These are phyloP conservation scores for Trametes meyenii DNA, from an alignment of 768 basidiomycete genomes.

Conservation along the genomic window DNA sequence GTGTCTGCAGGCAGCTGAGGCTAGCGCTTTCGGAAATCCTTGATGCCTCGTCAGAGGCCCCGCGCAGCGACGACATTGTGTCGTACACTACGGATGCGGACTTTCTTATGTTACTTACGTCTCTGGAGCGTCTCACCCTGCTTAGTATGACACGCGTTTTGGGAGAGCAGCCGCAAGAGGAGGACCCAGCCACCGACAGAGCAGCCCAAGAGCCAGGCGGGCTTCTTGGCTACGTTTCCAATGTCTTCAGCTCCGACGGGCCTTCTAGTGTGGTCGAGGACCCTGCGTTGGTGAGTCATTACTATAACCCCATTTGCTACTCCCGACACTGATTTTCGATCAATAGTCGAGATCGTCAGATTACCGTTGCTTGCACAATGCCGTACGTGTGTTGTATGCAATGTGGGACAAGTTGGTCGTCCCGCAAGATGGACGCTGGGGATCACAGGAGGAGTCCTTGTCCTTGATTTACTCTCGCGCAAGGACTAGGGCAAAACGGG, in stretches of 20 bases:
- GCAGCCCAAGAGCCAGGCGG: slow-evolving; percentile 58
- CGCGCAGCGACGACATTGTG: slow-evolving; percentile 44
- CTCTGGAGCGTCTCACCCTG: slow-evolving; percentile 79
- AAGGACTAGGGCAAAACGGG: slow-evolving; percentile 70
- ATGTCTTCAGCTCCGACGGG: slow-evolving; percentile 83
- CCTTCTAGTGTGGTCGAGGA: slow-evolving; percentile 51
- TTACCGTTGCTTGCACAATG: slow-evolving; percentile 77
- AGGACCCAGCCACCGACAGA: slow-evolving; percentile 62
- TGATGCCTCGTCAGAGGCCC: slow-evolving; percentile 41
- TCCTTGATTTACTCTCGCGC: slow-evolving; percentile 68
- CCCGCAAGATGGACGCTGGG: slow-evolving; percentile 42
- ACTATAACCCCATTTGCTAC: background rate
- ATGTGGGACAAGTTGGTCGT: slow-evolving; percentile 63
- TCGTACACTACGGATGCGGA: slow-evolving; percentile 75
- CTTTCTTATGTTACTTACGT: slow-evolving; percentile 81
- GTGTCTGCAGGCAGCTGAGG: slow-evolving; percentile 72
- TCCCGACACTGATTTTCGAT: background rate
- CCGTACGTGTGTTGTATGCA: slow-evolving; percentile 74
- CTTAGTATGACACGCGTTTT: slow-evolving; percentile 66
- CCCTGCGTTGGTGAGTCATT: slow-evolving; percentile 54
- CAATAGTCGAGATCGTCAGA: slow-evolving; percentile 71
- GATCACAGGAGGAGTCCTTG: slow-evolving; percentile 68
- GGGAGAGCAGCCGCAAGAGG: slow-evolving; percentile 54
- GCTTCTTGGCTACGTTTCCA: slow-evolving; percentile 87
- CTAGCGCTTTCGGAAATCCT: slow-evolving; percentile 57